Evolutionary conservation across 2,329 filamentous ascomycete genomes (phyloP).

Genomic region (Fusarium ambrosium): DNA sequence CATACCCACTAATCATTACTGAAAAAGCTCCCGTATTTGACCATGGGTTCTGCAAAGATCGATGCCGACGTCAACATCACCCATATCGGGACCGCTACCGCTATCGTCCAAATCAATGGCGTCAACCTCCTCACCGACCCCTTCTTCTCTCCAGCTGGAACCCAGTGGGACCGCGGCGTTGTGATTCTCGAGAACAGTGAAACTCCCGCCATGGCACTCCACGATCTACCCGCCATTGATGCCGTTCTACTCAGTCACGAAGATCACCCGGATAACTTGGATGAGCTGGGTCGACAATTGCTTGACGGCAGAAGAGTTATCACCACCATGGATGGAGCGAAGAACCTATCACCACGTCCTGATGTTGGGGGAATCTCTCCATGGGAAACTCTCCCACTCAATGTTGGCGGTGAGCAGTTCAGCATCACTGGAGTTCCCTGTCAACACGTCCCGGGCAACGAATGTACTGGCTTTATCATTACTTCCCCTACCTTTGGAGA

Average conservation of each 20-base stretch:
- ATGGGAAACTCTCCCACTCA: not conserved
- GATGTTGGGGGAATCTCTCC: not conserved
- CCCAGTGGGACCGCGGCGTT: not conserved
- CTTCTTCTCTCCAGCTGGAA: constrained; percentile 50
- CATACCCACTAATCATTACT: too few species aligned
- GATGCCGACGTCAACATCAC: constrained; percentile 50
- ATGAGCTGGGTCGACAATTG: not conserved
- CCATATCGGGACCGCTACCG: constrained; percentile 63
- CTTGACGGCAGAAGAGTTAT: not conserved
- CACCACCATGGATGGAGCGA: not conserved
- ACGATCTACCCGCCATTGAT: not conserved
- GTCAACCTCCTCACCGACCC: constrained; percentile 61
- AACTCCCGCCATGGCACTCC: not conserved
- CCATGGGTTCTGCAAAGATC: not conserved
- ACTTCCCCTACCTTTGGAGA: not conserved
- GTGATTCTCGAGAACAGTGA: not conserved
- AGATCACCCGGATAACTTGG: not conserved
- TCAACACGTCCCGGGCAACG: not conserved
- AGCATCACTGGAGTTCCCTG: not conserved
- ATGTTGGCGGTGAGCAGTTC: not conserved
- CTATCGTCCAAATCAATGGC: constrained; percentile 59
- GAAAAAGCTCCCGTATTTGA: too few species aligned
- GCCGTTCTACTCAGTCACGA: not conserved
- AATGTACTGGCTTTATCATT: not conserved
- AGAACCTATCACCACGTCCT: not conserved